A percentile compares a stretch with the other conserved stretches of the same genome.
Conservation (phyloP, 1,139 yeast species). For the Saccharomyces hybrid region DNA sequence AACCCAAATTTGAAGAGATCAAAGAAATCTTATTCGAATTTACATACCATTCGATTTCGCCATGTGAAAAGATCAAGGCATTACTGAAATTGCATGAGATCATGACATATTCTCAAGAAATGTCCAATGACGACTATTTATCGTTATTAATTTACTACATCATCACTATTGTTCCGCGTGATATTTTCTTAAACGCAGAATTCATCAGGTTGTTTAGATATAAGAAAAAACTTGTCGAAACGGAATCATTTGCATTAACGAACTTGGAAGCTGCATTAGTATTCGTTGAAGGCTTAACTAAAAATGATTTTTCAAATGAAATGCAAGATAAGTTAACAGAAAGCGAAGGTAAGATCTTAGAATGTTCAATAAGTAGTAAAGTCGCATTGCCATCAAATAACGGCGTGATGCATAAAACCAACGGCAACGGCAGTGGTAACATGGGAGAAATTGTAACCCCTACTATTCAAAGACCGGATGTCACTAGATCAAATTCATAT, state of each 20-base stretch:
- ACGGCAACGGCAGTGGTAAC: neutral
- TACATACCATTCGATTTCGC: constrained; percentile 20
- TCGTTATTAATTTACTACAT: constrained; percentile 48
- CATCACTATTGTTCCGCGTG: constrained; percentile 37
- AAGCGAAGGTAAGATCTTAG: constrained; percentile 14
- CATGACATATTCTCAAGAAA: constrained; percentile 19
- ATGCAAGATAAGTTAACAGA: constrained; percentile 12
- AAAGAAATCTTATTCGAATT: constrained; percentile 6
- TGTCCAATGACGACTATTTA: constrained; percentile 41
- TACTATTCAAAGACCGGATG: constrained; percentile 9
- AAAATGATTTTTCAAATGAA: constrained; percentile 35
- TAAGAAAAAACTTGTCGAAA: constrained; percentile 39
- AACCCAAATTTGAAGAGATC: constrained; percentile 7
- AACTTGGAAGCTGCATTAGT: constrained; percentile 58
- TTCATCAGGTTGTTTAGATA: constrained; percentile 53
- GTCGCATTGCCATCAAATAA: constrained; percentile 13
- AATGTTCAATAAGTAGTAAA: constrained; percentile 16
- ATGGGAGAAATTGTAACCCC: constrained; percentile 1
- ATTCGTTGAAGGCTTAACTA: constrained; percentile 41
- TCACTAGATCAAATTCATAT: constrained; percentile 17
- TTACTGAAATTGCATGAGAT: constrained; percentile 24
- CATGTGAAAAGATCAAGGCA: constrained; percentile 23
- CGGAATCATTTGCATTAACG: constrained; percentile 50
- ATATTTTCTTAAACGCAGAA: constrained; percentile 42
- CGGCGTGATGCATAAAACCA: neutral